Conservation (phyloP, 1,284 basidiomycete genomes). For the Entoloma clypeatum region DNA sequence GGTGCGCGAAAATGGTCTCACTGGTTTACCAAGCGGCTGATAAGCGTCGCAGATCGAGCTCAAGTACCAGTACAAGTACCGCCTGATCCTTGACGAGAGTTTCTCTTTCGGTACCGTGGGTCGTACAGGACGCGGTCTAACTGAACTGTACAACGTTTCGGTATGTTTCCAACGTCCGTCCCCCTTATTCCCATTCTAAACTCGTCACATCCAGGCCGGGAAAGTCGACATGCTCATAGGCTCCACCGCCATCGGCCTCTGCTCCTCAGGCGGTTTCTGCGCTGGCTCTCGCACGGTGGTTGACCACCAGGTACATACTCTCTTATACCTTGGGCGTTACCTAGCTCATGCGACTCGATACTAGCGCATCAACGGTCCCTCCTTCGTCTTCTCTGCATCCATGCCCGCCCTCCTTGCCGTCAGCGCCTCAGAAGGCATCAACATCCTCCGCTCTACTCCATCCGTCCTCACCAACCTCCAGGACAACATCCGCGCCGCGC, state of each 20-base stretch:
- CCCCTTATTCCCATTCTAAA: not conserved
- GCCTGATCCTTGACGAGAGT: constrained; percentile 92
- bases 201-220: constrained; percentile 42
- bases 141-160: constrained; percentile 90
- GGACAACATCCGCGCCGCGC: constrained; percentile 77
- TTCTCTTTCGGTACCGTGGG: constrained; percentile 93
- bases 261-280: constrained; percentile 91
- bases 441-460: constrained; percentile 71
- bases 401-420: constrained; percentile 90
- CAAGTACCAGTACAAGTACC: constrained; percentile 94
- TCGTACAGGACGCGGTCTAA: constrained; percentile 89
- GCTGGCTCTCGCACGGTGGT: constrained; percentile 84
- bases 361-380: constrained; percentile 94
- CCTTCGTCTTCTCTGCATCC: constrained; percentile 95
- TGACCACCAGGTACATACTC: constrained; percentile 71
- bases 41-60: constrained; percentile 70
- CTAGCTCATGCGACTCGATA: constrained; percentile 4
- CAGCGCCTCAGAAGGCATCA: constrained; percentile 82
- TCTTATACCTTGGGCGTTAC: not conserved
- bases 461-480: constrained; percentile 73
- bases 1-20: constrained; percentile 43
- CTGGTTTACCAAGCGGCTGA: too few species aligned
- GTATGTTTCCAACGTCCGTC: constrained; percentile 40
- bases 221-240: constrained; percentile 84
- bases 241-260: constrained; percentile 83